Conservation (phyloP, 73 alveolate species). For the Durusdinium trenchii region DNA sequence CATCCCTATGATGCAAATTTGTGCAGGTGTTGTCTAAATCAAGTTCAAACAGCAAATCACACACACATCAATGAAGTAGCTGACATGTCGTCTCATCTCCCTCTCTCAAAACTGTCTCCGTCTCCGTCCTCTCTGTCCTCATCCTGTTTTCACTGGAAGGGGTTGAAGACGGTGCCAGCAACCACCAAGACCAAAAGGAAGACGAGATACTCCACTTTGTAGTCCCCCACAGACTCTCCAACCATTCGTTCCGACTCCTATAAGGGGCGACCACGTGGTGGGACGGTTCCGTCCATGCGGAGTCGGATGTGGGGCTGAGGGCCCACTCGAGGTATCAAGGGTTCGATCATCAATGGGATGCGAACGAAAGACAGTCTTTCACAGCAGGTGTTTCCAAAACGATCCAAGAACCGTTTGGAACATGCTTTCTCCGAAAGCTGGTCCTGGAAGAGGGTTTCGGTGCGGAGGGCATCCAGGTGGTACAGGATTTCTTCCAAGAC, state of each 20-base stretch:
- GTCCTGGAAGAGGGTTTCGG: too few species aligned
- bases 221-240: background rate
- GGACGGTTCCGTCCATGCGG: background rate
- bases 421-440: too few species aligned
- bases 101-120: background rate
- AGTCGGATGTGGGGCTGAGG: background rate
- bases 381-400: too few species aligned
- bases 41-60: background rate
- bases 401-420: too few species aligned
- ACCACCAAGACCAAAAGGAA: constrained; percentile 3
- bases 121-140: background rate
- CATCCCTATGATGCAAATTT: background rate
- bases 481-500: too few species aligned
- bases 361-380: too few species aligned
- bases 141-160: background rate
- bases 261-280: too few species aligned
- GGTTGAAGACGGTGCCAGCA: constrained; percentile 70
- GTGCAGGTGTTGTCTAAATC: background rate
- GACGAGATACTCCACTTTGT: constrained; percentile 31
- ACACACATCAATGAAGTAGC: background rate
- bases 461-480: too few species aligned
- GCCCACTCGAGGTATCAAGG: background rate
- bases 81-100: background rate
- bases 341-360: too few species aligned
- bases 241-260: background rate